These are phyloP conservation scores for Boechera retrofracta DNA, from an alignment of 345 rosid genomes.

Conservation along the genomic window DNA sequence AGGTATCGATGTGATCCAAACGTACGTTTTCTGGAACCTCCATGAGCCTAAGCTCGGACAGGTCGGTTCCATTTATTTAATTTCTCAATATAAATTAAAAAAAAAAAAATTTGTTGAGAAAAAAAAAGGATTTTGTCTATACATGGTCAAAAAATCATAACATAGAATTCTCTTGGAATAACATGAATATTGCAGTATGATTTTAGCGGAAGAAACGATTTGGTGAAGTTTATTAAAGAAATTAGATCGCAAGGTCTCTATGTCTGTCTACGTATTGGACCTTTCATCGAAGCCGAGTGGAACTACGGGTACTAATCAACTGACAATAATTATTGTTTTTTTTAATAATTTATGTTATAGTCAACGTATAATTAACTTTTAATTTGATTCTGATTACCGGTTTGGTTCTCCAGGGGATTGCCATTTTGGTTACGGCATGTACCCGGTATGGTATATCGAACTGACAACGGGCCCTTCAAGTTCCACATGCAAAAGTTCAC, in stretches of 20 bases:
- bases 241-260: conserved; percentile 80
- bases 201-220: conserved; percentile 77
- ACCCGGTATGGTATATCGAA: conserved; percentile 71
- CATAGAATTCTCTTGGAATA: neutral
- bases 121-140: no score
- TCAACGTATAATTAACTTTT: neutral
- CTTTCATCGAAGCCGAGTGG: conserved; percentile 88
- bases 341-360: neutral
- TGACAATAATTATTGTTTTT: neutral
- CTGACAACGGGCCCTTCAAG: conserved; percentile 85
- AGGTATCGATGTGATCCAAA: conserved; percentile 86
- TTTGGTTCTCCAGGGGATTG: conserved; percentile 59
- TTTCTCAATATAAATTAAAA: neutral
- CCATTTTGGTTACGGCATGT: conserved; percentile 91
- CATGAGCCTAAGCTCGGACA: conserved; percentile 86
- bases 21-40: conserved; percentile 94
- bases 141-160: neutral
- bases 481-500: conserved; percentile 76
- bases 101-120: no score
- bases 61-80: conserved; percentile 47
- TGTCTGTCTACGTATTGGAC: conserved; percentile 85
- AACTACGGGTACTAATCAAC: conserved; percentile 64
- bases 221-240: conserved; percentile 77
- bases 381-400: neutral
- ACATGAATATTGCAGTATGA: conserved; percentile 61